phyloP scores from a whole-genome alignment of 345 rosid species.

The Gossypium raimondii region DNA sequence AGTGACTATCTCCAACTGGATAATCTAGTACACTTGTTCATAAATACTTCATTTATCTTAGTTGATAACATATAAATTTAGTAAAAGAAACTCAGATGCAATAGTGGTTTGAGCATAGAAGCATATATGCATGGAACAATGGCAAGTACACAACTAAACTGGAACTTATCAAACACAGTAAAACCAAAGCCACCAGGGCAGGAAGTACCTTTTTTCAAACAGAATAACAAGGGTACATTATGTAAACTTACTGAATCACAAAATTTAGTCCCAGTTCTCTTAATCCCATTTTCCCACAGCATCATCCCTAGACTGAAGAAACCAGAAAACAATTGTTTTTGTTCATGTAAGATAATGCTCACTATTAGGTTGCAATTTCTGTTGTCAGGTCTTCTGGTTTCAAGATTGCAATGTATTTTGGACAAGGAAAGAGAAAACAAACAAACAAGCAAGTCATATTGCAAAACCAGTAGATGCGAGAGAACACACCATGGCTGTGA shows the following conservation, averaged over 20 bases:
- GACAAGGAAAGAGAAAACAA: background rate
- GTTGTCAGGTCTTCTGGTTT: background rate
- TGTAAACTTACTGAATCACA: background rate
- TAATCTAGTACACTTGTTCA: background rate
- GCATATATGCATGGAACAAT: background rate
- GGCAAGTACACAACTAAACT: background rate
- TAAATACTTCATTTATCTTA: background rate
- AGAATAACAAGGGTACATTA: background rate
- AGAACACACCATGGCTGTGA: background rate
- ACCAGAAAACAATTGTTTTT: background rate
- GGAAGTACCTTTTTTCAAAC: background rate
- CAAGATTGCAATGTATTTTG: background rate
- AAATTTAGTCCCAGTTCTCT: background rate
- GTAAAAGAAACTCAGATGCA: background rate
- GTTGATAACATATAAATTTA: background rate
- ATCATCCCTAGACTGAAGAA: background rate
- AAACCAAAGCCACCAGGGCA: background rate
- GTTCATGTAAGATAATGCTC: background rate
- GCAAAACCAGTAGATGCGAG: background rate
- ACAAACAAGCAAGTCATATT: background rate
- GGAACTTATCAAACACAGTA: background rate
- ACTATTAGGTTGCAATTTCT: background rate
- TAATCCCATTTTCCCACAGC: background rate
- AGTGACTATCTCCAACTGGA: background rate
- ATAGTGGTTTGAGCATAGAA: background rate